Conservation (phyloP, 148 eudicot species). For the Rhododendron williamsianum region DNA sequence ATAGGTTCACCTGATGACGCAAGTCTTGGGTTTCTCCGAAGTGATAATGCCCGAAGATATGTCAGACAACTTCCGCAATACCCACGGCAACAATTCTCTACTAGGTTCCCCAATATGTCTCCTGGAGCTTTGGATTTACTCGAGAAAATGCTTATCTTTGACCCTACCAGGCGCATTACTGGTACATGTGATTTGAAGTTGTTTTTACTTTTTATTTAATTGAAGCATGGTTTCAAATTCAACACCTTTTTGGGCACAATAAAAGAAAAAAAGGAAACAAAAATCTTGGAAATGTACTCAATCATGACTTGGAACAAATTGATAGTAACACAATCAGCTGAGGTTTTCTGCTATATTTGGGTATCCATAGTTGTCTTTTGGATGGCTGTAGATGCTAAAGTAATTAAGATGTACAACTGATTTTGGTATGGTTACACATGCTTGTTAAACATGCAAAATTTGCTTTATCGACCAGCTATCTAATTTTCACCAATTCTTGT, state of each 20-base stretch:
- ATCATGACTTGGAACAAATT: neutral
- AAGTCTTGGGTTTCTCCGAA: conserved; percentile 76
- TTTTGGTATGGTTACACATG: neutral
- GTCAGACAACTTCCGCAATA: conserved; percentile 82
- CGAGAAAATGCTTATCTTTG: conserved; percentile 92
- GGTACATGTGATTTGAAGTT: conserved; percentile 34
- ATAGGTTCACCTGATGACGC: conserved; percentile 93
- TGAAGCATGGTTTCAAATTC: neutral
- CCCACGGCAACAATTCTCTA: conserved; percentile 65
- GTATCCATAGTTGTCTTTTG: neutral
- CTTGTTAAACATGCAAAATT: neutral
- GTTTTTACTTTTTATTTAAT: neutral
- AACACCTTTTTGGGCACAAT: neutral
- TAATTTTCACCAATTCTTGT: neutral
- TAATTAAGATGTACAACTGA: neutral
- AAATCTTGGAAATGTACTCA: neutral
- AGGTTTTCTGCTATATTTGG: neutral
- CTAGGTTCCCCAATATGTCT: conserved; percentile 67
- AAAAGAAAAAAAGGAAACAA: neutral
- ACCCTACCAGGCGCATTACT: conserved; percentile 81
- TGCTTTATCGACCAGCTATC: neutral
- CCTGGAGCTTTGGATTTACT: conserved; percentile 79
- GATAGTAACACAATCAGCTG: neutral
- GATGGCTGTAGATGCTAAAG: neutral
- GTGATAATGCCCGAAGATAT: conserved; percentile 82